Evolutionary conservation across 2,329 filamentous ascomycete genomes (phyloP).

Genomic region (Colletotrichum camelliae): DNA sequence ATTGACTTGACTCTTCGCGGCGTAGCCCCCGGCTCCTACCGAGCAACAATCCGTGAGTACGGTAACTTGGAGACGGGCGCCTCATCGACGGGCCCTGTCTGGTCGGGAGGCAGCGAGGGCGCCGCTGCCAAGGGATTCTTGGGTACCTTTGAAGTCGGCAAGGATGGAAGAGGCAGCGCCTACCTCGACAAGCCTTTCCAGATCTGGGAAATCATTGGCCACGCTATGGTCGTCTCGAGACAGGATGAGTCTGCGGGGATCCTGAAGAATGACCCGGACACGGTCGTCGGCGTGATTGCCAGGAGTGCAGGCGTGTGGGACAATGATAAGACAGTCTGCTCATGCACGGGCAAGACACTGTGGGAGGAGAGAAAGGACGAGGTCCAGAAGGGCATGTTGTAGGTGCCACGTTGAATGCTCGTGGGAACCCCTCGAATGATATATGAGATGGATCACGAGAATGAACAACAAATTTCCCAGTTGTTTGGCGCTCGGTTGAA

Average conservation of each 20-base stretch:
- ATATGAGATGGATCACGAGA: background rate
- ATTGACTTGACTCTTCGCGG: conserved; percentile 89
- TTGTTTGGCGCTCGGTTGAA: conserved; percentile 13
- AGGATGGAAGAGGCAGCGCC: conserved; percentile 76
- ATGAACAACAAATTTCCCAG: background rate
- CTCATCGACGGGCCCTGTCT: conserved; percentile 83
- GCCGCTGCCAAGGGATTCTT: conserved; percentile 60
- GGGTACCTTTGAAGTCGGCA: conserved; percentile 76
- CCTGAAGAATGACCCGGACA: conserved; percentile 79
- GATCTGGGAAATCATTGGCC: conserved; percentile 96
- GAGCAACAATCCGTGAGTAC: conserved; percentile 82
- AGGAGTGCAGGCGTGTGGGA: conserved; percentile 98
- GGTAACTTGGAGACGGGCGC: conserved; percentile 88
- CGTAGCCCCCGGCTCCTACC: conserved; percentile 80
- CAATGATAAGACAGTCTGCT: conserved; percentile 98
- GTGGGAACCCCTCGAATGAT: conserved; percentile 1
- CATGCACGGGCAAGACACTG: conserved; percentile 95
- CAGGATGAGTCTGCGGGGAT: conserved; percentile 59
- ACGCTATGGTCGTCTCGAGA: conserved; percentile 84
- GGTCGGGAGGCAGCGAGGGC: conserved; percentile 58
- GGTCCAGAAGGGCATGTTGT: conserved; percentile 84
- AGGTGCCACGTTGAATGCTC: background rate
- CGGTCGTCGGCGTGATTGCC: conserved; percentile 91
- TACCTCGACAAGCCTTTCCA: conserved; percentile 85
- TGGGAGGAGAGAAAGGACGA: conserved; percentile 97